These are phyloP conservation scores for Plasmodium vivax DNA, from an alignment of 169 alveolate genomes.

Conservation along the genomic window DNA sequence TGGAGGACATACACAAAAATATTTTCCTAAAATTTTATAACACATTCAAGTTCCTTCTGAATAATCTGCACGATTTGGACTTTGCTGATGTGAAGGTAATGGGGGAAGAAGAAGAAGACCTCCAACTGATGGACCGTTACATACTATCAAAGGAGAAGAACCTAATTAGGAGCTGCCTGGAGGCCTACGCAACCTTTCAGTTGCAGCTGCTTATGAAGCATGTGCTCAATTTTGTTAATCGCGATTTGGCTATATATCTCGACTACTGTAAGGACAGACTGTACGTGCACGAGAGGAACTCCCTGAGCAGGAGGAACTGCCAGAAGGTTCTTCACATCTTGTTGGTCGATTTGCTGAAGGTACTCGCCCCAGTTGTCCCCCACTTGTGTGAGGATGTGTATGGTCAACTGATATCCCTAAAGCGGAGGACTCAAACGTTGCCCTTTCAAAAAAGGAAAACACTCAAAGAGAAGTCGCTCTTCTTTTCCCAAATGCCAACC, in stretches of 20 bases:
- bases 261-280: constrained; percentile 72
- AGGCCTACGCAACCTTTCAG: constrained; percentile 20
- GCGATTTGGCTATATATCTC: constrained; percentile 45
- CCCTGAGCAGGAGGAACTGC: constrained; percentile 60
- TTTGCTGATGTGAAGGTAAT: constrained; percentile 3
- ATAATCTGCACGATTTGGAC: constrained; percentile 43
- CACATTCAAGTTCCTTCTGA: constrained; percentile 51
- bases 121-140: constrained; percentile 64
- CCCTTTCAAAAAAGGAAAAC: neutral
- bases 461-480: neutral
- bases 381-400: constrained; percentile 73
- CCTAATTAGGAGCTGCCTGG: constrained; percentile 19
- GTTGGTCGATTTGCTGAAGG: constrained; percentile 15
- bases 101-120: neutral
- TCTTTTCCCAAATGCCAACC: constrained; percentile 47
- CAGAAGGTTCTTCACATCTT: constrained; percentile 30
- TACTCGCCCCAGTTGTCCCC: constrained; percentile 53
- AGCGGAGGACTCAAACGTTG: neutral
- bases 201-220: constrained; percentile 49
- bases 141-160: constrained; percentile 33
- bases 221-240: constrained; percentile 45
- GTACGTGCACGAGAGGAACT: constrained; percentile 41
- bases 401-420: neutral
- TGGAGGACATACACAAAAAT: constrained; percentile 51
- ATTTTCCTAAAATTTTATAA: constrained; percentile 59